These are phyloP conservation scores for Candida rishiriensis DNA, from an alignment of 805 yeast genomes.

Conservation along the genomic window DNA sequence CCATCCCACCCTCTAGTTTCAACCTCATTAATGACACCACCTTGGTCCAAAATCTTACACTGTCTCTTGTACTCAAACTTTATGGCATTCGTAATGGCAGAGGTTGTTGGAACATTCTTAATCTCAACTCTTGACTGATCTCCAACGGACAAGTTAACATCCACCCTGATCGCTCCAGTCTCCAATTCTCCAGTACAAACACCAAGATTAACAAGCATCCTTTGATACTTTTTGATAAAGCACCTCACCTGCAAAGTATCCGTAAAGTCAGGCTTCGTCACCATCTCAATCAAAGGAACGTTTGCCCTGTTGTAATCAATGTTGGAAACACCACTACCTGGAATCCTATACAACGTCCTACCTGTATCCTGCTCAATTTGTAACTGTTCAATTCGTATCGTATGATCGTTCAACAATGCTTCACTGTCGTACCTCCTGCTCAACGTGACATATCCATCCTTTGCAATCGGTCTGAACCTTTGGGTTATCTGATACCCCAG, in stretches of 20 bases:
- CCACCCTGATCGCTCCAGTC: conserved; percentile 92
- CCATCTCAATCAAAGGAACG: conserved; percentile 84
- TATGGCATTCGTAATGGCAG: conserved; percentile 75
- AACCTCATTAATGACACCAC: conserved; percentile 15
- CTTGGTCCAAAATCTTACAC: conserved; percentile 38
- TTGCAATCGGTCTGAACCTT: conserved; percentile 74
- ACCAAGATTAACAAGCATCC: conserved; percentile 58
- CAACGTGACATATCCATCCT: conserved; percentile 54
- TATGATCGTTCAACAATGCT: conserved; percentile 32
- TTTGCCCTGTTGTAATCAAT: conserved; percentile 84
- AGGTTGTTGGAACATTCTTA: conserved; percentile 81
- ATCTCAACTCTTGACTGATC: conserved; percentile 76
- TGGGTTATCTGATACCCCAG: conserved; percentile 95
- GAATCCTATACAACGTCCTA: conserved; percentile 53
- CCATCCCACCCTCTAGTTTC: conserved; percentile 97
- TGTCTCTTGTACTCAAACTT: conserved; percentile 73
- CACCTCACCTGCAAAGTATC: conserved; percentile 63
- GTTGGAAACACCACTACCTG: conserved; percentile 30
- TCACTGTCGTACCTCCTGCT: conserved; percentile 46
- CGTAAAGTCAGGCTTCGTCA: conserved; percentile 83
- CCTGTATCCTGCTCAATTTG: conserved; percentile 97
- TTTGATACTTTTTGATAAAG: conserved; percentile 78
- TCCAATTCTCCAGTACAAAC: conserved; percentile 90
- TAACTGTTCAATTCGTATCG: conserved; percentile 66
- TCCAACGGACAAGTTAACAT: conserved; percentile 83